Percentiles rank a stretch among this genome's conserved stretches.
These are phyloP conservation scores for Pleurotus eryngii DNA, from an alignment of 768 basidiomycete genomes.

Conservation along the genomic window DNA sequence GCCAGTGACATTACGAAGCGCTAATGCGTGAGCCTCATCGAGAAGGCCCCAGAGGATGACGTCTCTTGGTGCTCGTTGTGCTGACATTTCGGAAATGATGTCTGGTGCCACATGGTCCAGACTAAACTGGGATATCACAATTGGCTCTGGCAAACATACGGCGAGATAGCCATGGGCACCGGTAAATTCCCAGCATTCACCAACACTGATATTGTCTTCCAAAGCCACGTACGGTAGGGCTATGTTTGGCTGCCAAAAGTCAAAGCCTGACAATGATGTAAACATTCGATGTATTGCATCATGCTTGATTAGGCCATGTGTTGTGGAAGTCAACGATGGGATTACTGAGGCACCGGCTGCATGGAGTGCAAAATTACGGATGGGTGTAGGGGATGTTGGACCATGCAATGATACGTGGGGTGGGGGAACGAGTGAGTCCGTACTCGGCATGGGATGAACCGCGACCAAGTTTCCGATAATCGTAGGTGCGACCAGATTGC, in stretches of 20 bases:
- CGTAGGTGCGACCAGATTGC: no score
- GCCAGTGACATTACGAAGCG: not conserved
- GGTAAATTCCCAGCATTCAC: slow-evolving; percentile 10
- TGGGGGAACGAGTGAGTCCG: no score
- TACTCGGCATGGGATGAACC: no score
- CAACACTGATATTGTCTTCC: slow-evolving; percentile 7
- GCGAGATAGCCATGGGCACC: slow-evolving; percentile 8
- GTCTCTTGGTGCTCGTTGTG: not conserved
- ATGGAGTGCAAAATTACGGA: slow-evolving; percentile 3
- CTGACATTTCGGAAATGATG: not conserved
- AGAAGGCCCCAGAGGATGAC: slow-evolving; percentile 5
- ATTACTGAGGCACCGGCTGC: not conserved
- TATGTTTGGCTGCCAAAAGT: not conserved
- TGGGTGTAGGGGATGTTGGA: not conserved
- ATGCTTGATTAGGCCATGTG: not conserved
- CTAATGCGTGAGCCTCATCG: not conserved
- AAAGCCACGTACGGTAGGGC: slow-evolving; percentile 3
- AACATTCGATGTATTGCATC: not conserved
- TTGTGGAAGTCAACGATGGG: not conserved
- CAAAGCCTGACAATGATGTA: not conserved
- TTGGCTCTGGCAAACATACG: slow-evolving; percentile 2
- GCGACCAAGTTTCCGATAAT: no score
- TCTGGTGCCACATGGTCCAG: not conserved
- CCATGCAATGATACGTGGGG: no score
- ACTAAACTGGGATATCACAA: slow-evolving; percentile 4